A percentile compares a stretch with the other conserved stretches of the same genome.
Evolutionary conservation across 495 filamentous ascomycete species (phyloP).

Genomic region (Halenospora varia): DNA sequence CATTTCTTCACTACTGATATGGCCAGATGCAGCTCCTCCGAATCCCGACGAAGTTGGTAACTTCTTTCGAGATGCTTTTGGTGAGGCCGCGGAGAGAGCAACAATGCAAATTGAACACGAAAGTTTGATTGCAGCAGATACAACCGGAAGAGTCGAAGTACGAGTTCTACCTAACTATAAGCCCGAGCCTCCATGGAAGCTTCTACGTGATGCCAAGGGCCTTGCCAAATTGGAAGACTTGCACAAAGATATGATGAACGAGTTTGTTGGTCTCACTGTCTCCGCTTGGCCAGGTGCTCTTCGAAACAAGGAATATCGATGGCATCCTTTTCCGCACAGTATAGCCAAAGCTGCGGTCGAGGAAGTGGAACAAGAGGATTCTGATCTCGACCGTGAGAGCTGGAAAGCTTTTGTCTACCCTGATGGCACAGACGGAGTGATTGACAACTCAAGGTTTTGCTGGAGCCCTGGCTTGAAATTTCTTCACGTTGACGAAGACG

Average conservation of each 20-base stretch:
- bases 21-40: conserved; percentile 11
- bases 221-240: neutral
- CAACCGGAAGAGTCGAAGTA: conserved; percentile 50
- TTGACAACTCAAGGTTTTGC: conserved; percentile 30
- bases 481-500: conserved; percentile 40
- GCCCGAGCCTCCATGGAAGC: conserved; percentile 51
- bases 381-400: conserved; percentile 26
- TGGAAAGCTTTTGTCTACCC: conserved; percentile 24
- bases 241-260: conserved; percentile 12
- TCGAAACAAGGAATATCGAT: conserved; percentile 36
- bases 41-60: conserved; percentile 37
- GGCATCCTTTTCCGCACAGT: conserved; percentile 39
- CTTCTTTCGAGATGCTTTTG: conserved; percentile 42
- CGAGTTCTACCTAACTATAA: conserved; percentile 59
- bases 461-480: conserved; percentile 50
- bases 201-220: conserved; percentile 1
- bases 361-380: too few relatives aligned
- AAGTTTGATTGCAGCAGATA: conserved; percentile 53
- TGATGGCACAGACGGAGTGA: conserved; percentile 25
- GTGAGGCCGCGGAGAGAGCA: conserved; percentile 20
- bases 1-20: neutral
- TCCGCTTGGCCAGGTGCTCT: conserved; percentile 38
- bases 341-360: conserved; percentile 28
- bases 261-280: neutral
- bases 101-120: conserved; percentile 54